These are phyloP conservation scores for Asterella californica DNA, from an alignment of 225 moss, liverwort and hornwort genomes.

Conservation along the genomic window DNA sequence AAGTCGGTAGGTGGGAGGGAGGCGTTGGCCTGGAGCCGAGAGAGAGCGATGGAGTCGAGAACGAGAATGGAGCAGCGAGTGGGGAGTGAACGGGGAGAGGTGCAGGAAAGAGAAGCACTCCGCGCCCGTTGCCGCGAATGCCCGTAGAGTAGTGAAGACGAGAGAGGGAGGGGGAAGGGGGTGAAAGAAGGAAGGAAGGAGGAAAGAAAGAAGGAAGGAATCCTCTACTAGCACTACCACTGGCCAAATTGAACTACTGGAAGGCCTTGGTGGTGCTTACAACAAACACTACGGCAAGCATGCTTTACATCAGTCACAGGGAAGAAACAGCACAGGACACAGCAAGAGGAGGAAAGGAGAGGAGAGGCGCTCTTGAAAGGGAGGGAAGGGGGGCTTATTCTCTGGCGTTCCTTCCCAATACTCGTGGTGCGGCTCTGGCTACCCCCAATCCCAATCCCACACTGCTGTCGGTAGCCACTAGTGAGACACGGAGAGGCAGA, in stretches of 20 bases:
- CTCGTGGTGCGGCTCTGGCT: constrained; percentile 14
- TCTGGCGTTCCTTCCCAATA: neutral
- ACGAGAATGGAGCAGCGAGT: neutral
- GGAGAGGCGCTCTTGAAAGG: neutral
- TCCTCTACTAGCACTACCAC: neutral
- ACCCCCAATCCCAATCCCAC: neutral
- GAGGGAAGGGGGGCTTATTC: neutral
- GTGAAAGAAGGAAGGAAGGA: neutral
- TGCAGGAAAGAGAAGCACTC: neutral
- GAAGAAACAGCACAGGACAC: neutral
- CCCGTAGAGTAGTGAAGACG: neutral
- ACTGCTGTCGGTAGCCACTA: constrained; percentile 3
- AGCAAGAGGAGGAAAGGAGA: neutral
- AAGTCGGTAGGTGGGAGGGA: neutral
- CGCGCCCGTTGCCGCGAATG: constrained; percentile 6
- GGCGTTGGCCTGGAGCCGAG: neutral
- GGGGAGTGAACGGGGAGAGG: neutral
- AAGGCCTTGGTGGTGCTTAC: neutral
- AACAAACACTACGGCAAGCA: constrained; percentile 2
- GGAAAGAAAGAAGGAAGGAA: neutral
- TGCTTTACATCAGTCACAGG: constrained; percentile 16
- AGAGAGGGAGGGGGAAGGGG: neutral
- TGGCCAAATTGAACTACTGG: constrained; percentile 10
- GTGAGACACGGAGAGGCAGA: neutral
- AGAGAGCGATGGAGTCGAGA: neutral